These are phyloP conservation scores for Starmerella asiatica DNA, from an alignment of 805 yeast genomes.

Conservation along the genomic window DNA sequence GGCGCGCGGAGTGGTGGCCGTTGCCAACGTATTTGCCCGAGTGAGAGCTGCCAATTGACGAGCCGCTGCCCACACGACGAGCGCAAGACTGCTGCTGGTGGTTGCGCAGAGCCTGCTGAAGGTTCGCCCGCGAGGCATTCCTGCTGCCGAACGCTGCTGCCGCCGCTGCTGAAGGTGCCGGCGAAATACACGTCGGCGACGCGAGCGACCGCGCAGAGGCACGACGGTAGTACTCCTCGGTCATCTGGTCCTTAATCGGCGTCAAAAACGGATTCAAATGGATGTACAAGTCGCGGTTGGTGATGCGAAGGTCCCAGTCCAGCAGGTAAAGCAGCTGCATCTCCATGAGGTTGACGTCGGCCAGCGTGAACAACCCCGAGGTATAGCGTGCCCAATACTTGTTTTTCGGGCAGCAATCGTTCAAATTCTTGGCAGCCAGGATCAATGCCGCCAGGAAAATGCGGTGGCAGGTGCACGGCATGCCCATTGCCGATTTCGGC, in stretches of 20 bases:
- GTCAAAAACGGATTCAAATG: constrained; percentile 63
- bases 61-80: not conserved
- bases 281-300: constrained; percentile 52
- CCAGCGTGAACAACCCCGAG: constrained; percentile 59
- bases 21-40: too few species aligned
- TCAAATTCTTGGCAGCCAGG: constrained; percentile 80
- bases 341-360: constrained; percentile 83
- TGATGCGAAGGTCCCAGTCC: constrained; percentile 71
- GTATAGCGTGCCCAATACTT: constrained; percentile 95
- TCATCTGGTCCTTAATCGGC: constrained; percentile 49
- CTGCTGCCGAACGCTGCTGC: not conserved
- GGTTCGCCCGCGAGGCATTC: not conserved
- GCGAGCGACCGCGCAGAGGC: not conserved
- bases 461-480: constrained; percentile 80
- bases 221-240: constrained; percentile 8
- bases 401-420: constrained; percentile 89
- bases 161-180: not conserved
- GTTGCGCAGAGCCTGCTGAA: not conserved
- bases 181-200: too few species aligned
- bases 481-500: constrained; percentile 82
- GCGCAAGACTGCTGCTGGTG: too few species aligned
- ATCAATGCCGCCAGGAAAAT: constrained; percentile 81
- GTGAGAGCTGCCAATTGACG: too few species aligned
- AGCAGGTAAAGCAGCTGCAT: constrained; percentile 69
- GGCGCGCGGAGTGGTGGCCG: not conserved